phyloP scores from a whole-genome alignment of 345 rosid genomes.

The Laguncularia racemosa region DNA sequence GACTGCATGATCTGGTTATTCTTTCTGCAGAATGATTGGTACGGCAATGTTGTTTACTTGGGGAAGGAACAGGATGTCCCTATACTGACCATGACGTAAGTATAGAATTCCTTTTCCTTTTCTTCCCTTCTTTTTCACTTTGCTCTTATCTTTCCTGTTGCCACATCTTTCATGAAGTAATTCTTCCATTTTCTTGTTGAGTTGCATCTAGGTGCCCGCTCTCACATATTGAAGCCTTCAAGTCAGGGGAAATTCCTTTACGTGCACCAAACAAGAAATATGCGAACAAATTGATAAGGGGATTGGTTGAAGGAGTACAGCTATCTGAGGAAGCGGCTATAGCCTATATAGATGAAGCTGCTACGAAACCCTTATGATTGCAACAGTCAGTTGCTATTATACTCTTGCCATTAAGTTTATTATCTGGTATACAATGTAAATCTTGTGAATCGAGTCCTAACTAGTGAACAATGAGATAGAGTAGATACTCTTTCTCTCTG shows the following conservation, averaged over 20 bases:
- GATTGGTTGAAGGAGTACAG: constrained; percentile 69
- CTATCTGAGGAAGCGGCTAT: constrained; percentile 50
- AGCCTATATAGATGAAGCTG: constrained; percentile 57
- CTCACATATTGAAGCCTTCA: constrained; percentile 31
- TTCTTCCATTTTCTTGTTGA: neutral
- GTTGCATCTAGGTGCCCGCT: constrained; percentile 44
- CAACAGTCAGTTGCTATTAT: neutral
- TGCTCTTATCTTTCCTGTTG: neutral
- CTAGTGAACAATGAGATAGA: too few species aligned
- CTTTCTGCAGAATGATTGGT: constrained; percentile 62
- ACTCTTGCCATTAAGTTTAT: neutral
- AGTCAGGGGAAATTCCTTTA: constrained; percentile 38
- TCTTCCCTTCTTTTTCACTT: neutral
- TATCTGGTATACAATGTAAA: neutral
- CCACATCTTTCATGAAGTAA: neutral
- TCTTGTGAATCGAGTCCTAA: neutral
- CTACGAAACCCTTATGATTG: constrained; percentile 36
- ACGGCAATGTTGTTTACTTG: constrained; percentile 58
- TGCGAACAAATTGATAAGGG: constrained; percentile 40
- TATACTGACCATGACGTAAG: constrained; percentile 80
- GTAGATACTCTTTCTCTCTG: neutral
- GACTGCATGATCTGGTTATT: neutral
- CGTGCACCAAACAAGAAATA: constrained; percentile 45
- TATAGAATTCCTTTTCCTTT: neutral
- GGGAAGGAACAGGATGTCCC: constrained; percentile 58